Base-by-base conservation (phyloP, 352 stramenopile genomes). In the Phytophthora lateralis region DNA sequence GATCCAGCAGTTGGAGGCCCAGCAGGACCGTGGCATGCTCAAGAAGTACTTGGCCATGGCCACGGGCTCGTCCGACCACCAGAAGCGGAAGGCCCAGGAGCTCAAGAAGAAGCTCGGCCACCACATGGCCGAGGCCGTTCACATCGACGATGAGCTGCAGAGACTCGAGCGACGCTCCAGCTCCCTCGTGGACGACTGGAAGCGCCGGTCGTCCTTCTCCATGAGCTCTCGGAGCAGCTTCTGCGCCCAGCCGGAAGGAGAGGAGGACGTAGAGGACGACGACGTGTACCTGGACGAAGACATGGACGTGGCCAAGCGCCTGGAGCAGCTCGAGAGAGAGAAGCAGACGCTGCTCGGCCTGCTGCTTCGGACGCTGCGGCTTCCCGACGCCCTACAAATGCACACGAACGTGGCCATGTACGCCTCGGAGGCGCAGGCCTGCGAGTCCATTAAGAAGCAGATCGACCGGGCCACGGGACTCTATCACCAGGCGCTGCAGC, bases 361-460 rank as follows among this genome's bases (percentile, higher is more conserved):
- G 4, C 63, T 91, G 45, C 55, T 91, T 6, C 59, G 66, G 3
- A 74, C 73, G 17, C 50, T 85, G 15, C 67, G 63, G 5, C 52
- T 84, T 29, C 77, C 85, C 0, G 82, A 92, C n/a, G 75, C 69
- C 4, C 53, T 82, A 42, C 78, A 87, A 63, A 77, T 92, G 32
- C 72, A 89, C 47, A 76, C 85, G n/a, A 85, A 88, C 37, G 80
- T 94, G 38, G 80, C 81, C 41, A 87, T 92, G 73, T 88, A 83
- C 56, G 63, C 74, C 15, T 91, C 82, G 0, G 85, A 94, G 57
- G 73, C 76, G 41, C 78, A 85, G 49, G 83, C 85, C 12, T 85
- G 75, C 55, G 76, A 87, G 60, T 88, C 73, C 4, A 86, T 90
- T 43, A 76, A 82, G 56, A 80, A 85, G 47, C 85, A 94, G 63